A percentile compares a stretch with the other conserved stretches of the same genome.
Conservation (phyloP, 805 yeast genomes). For the Starmera caribaea region DNA sequence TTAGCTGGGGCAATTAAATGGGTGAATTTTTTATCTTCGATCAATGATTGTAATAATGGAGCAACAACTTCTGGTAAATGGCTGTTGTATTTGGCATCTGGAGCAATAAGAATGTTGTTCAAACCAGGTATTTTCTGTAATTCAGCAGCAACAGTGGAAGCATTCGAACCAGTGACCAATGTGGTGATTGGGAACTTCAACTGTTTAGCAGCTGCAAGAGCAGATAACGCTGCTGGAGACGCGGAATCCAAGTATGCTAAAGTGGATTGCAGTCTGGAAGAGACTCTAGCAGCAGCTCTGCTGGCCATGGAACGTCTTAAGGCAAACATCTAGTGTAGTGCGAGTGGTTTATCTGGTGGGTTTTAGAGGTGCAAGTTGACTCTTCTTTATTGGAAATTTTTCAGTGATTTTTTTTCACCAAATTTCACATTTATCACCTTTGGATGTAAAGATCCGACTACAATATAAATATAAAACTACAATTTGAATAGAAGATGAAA, state of each 20-base stretch:
- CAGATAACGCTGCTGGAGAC: constrained; percentile 60
- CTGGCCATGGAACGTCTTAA: no score
- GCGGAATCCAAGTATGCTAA: constrained; percentile 66
- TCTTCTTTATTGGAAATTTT: no score
- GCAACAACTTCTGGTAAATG: constrained; percentile 74
- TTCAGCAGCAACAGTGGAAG: constrained; percentile 37
- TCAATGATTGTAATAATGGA: constrained; percentile 44
- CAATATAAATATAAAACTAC: no score
- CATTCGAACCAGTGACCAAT: constrained; percentile 56
- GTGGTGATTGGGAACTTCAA: constrained; percentile 79
- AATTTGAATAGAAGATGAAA: no score
- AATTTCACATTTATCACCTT: no score
- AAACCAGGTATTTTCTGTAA: constrained; percentile 42
- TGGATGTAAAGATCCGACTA: no score
- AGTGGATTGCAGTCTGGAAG: no score
- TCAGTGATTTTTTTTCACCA: no score
- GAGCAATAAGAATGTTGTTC: constrained; percentile 38
- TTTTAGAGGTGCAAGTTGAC: no score
- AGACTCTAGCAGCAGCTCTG: no score
- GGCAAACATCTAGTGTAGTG: no score
- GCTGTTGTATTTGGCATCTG: constrained; percentile 51
- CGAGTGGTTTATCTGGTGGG: no score
- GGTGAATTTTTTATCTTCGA: constrained; percentile 32
- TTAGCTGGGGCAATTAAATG: constrained; percentile 78
- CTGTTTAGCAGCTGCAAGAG: constrained; percentile 68